Conservation (phyloP, 139 green algal genomes). For the Chlorella sp. region DNA sequence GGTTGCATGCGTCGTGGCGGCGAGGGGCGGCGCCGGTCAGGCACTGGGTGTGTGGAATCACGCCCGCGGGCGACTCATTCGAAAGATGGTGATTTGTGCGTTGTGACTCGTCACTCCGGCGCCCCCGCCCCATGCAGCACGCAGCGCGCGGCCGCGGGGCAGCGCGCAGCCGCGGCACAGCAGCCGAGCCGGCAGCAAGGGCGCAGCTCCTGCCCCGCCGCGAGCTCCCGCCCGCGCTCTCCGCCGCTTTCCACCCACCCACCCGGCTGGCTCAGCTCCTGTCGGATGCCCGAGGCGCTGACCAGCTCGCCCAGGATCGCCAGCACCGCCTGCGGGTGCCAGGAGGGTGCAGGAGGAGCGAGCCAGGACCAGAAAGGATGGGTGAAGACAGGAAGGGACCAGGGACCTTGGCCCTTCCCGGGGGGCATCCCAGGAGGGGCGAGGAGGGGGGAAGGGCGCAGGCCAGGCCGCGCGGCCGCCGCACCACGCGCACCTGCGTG, state of each 20-base stretch:
- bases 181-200: no score
- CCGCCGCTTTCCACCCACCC: not conserved
- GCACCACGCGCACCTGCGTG: not conserved
- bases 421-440: no score
- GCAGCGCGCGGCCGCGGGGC: no score
- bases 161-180: no score
- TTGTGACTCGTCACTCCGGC: conserved; percentile 25
- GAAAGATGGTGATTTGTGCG: conserved; percentile 33
- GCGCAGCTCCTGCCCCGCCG: no score
- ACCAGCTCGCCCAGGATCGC: conserved; percentile 37
- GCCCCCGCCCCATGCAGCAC: not conserved
- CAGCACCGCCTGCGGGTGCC: conserved; percentile 4
- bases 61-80: conserved; percentile 23
- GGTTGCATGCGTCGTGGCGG: no score
- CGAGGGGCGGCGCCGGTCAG: conserved; percentile 13
- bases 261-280: conserved; percentile 32
- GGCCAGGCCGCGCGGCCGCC: no score
- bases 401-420: no score
- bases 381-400: no score
- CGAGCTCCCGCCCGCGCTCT: no score
- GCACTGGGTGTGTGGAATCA: conserved; percentile 15
- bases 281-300: conserved; percentile 23
- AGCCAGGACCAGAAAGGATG: no score
- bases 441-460: no score
- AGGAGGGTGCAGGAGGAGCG: not conserved